Percentiles rank a stretch among this genome's conserved stretches.
Evolutionary conservation across 495 filamentous ascomycete genomes (phyloP).

Genomic region (Xylaria grammica): DNA sequence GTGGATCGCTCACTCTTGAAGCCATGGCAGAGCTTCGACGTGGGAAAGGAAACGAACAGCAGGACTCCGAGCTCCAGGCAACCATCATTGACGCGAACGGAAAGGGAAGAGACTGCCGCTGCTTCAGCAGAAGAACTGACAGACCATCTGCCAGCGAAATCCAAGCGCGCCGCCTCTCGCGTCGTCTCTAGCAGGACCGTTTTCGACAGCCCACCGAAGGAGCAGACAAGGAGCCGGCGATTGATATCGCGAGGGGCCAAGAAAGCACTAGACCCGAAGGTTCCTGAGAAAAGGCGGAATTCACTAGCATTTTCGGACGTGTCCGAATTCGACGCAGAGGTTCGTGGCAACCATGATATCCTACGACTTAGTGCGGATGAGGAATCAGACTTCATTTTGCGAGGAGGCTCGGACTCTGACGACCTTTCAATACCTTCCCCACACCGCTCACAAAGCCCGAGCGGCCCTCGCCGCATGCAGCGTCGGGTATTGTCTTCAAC

Average conservation of each 20-base stretch:
- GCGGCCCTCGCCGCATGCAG: slow-evolving; percentile 22
- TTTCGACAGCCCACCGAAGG: slow-evolving; percentile 13
- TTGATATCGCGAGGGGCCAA: slow-evolving; percentile 17
- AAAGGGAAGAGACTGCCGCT: neutral
- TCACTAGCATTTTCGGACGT: slow-evolving; percentile 1
- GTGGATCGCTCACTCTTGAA: slow-evolving; percentile 33
- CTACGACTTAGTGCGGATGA: slow-evolving; percentile 21
- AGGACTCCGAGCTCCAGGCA: neutral
- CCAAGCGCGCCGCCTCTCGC: slow-evolving; percentile 1
- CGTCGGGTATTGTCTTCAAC: slow-evolving; percentile 27
- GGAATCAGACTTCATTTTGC: slow-evolving; percentile 30
- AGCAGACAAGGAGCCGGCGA: slow-evolving; percentile 7
- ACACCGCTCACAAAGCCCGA: slow-evolving; percentile 27
- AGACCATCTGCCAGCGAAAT: slow-evolving; percentile 15
- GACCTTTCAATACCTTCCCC: slow-evolving; percentile 20
- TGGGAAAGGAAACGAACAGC: neutral
- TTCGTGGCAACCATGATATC: neutral
- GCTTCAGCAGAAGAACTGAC: slow-evolving; percentile 2
- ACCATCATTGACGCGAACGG: neutral
- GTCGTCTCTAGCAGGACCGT: neutral
- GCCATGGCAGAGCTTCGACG: slow-evolving; percentile 21
- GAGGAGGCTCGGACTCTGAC: slow-evolving; percentile 30
- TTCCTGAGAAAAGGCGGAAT: neutral
- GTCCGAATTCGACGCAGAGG: slow-evolving; percentile 1
- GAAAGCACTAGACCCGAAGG: neutral